Evolutionary conservation across 2,329 filamentous ascomycete genomes (phyloP).

Genomic region (Sporothrix schenckii): DNA sequence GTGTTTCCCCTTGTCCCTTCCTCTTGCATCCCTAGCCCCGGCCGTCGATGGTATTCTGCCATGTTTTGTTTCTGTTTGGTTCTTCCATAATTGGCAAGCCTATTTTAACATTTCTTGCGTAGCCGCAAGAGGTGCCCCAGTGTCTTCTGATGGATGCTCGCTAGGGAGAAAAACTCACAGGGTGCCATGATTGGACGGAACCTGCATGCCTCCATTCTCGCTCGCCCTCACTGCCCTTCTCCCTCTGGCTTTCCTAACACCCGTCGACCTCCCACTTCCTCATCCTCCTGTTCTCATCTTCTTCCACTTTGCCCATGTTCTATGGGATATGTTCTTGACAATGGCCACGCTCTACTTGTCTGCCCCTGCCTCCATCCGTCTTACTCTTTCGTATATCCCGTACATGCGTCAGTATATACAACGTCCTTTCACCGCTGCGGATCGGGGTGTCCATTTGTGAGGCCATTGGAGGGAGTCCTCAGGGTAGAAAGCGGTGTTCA

Average conservation of each 20-base stretch:
- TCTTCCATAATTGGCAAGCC: neutral
- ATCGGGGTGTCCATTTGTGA: neutral
- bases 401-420: neutral
- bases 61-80: neutral
- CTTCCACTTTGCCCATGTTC: neutral
- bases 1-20: neutral
- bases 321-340: neutral
- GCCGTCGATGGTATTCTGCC: neutral
- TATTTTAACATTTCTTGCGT: neutral
- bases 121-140: neutral
- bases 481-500: too few species aligned
- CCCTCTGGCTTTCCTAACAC: conserved; percentile 19
- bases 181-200: neutral
- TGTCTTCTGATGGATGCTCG: neutral
- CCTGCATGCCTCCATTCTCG: neutral
- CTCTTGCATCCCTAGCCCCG: neutral
- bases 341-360: neutral
- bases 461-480: neutral
- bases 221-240: neutral
- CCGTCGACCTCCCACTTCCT: conserved; percentile 4
- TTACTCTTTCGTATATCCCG: neutral
- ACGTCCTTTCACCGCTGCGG: neutral
- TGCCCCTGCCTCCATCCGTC: neutral
- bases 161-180: neutral
- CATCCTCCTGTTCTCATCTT: neutral